A percentile compares a stretch with the other conserved stretches of the same genome.
phyloP scores from a whole-genome alignment of 2,329 filamentous ascomycete genomes.

The Purpureocillium lavendulum region DNA sequence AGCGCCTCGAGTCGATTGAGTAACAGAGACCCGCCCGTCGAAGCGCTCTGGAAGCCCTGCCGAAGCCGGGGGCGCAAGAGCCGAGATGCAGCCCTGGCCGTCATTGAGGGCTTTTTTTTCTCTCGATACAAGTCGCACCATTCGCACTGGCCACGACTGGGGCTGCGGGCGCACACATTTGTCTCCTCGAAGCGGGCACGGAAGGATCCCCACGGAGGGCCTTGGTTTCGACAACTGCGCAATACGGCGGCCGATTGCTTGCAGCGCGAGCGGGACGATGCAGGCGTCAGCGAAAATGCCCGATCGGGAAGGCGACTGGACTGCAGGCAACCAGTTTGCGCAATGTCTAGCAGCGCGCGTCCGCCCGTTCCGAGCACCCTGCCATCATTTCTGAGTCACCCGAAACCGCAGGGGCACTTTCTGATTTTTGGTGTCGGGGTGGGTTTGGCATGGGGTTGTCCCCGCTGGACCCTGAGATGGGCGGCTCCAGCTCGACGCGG shows the following conservation, averaged over 20 bases:
- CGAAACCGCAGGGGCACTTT: too few species aligned
- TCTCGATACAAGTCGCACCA: background rate
- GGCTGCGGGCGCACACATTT: background rate
- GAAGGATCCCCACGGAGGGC: too few species aligned
- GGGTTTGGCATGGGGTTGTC: too few species aligned
- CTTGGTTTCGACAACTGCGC: too few species aligned
- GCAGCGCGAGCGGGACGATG: background rate
- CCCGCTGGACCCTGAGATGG: too few species aligned
- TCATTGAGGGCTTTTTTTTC: too few species aligned
- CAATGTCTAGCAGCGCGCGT: background rate
- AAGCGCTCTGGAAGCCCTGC: background rate
- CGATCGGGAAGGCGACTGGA: constrained; percentile 1
- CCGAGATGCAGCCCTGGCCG: background rate
- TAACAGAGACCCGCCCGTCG: background rate
- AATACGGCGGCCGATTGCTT: background rate
- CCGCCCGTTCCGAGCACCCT: background rate
- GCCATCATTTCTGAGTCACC: background rate
- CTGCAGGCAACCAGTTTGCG: background rate
- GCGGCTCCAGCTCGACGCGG: too few species aligned
- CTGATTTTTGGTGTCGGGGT: too few species aligned
- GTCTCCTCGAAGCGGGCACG: background rate
- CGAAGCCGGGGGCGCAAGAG: background rate
- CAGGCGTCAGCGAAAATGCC: background rate
- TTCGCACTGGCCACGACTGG: background rate
- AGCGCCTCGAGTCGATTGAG: background rate